phyloP scores from a whole-genome alignment of 2,329 filamentous ascomycete genomes.

The Scedosporium aurantiacum region DNA sequence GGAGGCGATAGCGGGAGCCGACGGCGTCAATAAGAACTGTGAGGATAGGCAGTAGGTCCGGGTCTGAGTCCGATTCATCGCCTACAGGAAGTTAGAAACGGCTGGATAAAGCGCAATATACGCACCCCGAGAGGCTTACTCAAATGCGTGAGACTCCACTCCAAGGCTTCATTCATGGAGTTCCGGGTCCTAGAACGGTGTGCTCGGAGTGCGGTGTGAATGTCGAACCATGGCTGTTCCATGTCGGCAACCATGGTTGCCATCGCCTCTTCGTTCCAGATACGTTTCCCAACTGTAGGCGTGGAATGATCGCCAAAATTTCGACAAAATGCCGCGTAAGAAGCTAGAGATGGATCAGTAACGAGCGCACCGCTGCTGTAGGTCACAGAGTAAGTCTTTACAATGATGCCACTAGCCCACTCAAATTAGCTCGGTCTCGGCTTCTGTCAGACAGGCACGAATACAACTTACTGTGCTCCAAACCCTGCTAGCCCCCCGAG shows the following conservation, averaged over 20 bases:
- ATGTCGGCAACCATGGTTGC: conserved; percentile 23
- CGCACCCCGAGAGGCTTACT: not conserved
- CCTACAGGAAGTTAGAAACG: not conserved
- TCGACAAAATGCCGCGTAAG: conserved; percentile 31
- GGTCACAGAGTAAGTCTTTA: not conserved
- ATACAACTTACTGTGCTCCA: too few relatives aligned
- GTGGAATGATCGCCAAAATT: conserved; percentile 27
- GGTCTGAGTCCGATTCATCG: conserved; percentile 9
- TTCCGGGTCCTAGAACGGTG: not conserved
- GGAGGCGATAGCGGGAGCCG: conserved; percentile 15
- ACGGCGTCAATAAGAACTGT: conserved; percentile 16
- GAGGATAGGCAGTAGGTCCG: conserved; percentile 3
- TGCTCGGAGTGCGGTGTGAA: not conserved
- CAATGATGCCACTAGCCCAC: conserved; percentile 16
- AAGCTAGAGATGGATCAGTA: conserved; percentile 13
- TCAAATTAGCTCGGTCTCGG: not conserved
- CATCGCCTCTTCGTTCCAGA: conserved; percentile 36
- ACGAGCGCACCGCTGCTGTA: not conserved
- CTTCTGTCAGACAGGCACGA: too few relatives aligned
- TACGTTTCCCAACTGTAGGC: conserved; percentile 12
- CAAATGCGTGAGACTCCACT: not conserved
- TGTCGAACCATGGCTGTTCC: conserved; percentile 18
- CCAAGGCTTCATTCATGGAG: not conserved
- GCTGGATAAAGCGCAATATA: not conserved
- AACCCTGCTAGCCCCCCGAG: too few relatives aligned